A percentile compares a stretch with the other conserved stretches of the same genome.
phyloP scores from a whole-genome alignment of 2,329 filamentous ascomycete genomes.

The Scortechinia acanthostroma region DNA sequence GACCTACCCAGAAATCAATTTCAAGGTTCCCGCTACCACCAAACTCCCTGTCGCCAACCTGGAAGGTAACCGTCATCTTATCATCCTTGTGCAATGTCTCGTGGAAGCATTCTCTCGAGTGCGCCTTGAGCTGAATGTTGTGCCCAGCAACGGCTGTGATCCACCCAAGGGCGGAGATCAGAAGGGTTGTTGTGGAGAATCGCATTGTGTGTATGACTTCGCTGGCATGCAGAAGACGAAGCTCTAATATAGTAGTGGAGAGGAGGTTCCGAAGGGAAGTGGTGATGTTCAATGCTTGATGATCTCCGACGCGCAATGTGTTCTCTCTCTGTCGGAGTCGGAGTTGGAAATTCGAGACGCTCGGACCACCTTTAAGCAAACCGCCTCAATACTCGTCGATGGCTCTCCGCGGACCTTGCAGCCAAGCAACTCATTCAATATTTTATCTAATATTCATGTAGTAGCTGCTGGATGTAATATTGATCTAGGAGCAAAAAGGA shows the following conservation, averaged over 20 bases:
- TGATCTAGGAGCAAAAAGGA: no score
- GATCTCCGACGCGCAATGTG: constrained; percentile 1
- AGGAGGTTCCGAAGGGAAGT: no score
- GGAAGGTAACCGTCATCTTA: constrained; percentile 97
- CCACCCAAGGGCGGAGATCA: background rate
- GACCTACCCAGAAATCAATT: constrained; percentile 96
- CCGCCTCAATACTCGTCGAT: no score
- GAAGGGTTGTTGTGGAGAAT: background rate
- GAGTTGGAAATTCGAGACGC: background rate
- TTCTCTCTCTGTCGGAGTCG: background rate
- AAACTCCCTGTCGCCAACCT: constrained; percentile 94
- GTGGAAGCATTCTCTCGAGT: constrained; percentile 96
- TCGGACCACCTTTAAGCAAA: constrained; percentile 2
- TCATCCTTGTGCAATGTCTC: constrained; percentile 87
- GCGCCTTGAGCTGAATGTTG: constrained; percentile 90
- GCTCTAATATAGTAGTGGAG: no score
- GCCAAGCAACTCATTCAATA: no score
- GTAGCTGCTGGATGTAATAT: no score
- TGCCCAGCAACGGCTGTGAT: constrained; percentile 64
- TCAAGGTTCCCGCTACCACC: constrained; percentile 89
- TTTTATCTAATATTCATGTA: no score
- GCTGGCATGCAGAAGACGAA: no score
- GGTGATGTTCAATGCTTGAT: no score
- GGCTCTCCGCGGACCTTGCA: no score
- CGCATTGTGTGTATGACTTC: background rate